Percentiles rank a stretch among this genome's conserved stretches.
phyloP scores from a whole-genome alignment of 2,329 filamentous ascomycete species.

The Sclerotinia borealis region DNA sequence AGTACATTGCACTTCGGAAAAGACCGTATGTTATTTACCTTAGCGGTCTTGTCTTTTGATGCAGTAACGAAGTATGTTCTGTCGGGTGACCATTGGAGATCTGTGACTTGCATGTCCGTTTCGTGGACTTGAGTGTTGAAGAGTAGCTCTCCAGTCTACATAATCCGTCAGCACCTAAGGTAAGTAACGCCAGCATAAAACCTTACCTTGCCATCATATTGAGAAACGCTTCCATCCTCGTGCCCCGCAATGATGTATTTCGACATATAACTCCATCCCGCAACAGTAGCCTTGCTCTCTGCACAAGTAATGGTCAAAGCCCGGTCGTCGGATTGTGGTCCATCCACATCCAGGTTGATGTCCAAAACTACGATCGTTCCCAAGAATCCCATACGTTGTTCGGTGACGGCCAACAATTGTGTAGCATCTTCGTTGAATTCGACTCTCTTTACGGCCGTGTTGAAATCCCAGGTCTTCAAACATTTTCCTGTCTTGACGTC shows the following conservation, averaged over 20 bases:
- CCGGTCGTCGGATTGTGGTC: slow-evolving; percentile 79
- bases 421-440: slow-evolving; percentile 95
- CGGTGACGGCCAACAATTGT: slow-evolving; percentile 86
- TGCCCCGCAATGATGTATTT: slow-evolving; percentile 98
- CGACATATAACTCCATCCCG: slow-evolving; percentile 88
- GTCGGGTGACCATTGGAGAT: slow-evolving; percentile 91
- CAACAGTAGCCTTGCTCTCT: slow-evolving; percentile 94
- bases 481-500: slow-evolving; percentile 88
- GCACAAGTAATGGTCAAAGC: slow-evolving; percentile 84
- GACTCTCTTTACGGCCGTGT: slow-evolving; percentile 93
- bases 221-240: slow-evolving; percentile 88
- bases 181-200: neutral
- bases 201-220: slow-evolving; percentile 81
- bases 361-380: slow-evolving; percentile 91
- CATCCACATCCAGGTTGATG: slow-evolving; percentile 76
- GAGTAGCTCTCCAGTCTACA: slow-evolving; percentile 69
- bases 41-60: slow-evolving; percentile 95
- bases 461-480: slow-evolving; percentile 97
- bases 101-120: slow-evolving; percentile 68
- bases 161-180: slow-evolving; percentile 17
- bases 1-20: neutral
- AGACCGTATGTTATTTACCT: slow-evolving; percentile 46
- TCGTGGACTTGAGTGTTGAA: slow-evolving; percentile 82
- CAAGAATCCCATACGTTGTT: slow-evolving; percentile 96
- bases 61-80: slow-evolving; percentile 98